phyloP scores from a whole-genome alignment of 1,139 yeast genomes.

The Debaryomycetaceae sp. region DNA sequence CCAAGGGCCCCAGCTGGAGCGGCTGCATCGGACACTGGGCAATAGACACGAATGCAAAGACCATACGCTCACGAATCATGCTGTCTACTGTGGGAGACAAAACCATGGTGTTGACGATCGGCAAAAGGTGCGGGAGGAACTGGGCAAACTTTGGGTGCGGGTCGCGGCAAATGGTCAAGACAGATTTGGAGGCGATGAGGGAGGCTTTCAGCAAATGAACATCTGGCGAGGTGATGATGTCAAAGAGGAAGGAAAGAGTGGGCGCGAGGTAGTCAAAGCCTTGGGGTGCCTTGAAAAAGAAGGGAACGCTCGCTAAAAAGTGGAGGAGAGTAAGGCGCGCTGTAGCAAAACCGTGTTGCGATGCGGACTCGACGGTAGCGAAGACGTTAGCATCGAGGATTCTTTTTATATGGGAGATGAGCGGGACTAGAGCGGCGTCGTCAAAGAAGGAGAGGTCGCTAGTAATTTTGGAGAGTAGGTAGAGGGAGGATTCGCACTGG shows the following conservation, averaged over 20 bases:
- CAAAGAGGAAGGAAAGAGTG: constrained; percentile 39
- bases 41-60: constrained; percentile 51
- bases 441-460: constrained; percentile 39
- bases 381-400: constrained; percentile 18
- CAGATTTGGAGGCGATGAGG: constrained; percentile 44
- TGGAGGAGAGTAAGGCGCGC: constrained; percentile 30
- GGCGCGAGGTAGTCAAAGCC: constrained; percentile 31
- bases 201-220: constrained; percentile 13
- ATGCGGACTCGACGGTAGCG: constrained; percentile 8
- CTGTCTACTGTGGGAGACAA: constrained; percentile 33
- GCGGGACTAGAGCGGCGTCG: constrained; percentile 14
- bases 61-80: constrained; percentile 49
- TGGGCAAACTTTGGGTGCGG: constrained; percentile 38
- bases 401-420: constrained; percentile 16
- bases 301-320: constrained; percentile 44
- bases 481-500: constrained; percentile 63
- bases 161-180: constrained; percentile 50
- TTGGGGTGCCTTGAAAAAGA: constrained; percentile 32
- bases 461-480: constrained; percentile 44
- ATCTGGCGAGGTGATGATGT: constrained; percentile 16
- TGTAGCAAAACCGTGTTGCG: constrained; percentile 3
- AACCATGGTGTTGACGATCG: constrained; percentile 42
- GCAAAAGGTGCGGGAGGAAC: constrained; percentile 43
- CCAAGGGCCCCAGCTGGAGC: constrained; percentile 3
- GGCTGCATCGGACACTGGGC: constrained; percentile 44